These are phyloP conservation scores for Termitomyces sp. DNA, from an alignment of 1,284 basidiomycete genomes.

Conservation along the genomic window DNA sequence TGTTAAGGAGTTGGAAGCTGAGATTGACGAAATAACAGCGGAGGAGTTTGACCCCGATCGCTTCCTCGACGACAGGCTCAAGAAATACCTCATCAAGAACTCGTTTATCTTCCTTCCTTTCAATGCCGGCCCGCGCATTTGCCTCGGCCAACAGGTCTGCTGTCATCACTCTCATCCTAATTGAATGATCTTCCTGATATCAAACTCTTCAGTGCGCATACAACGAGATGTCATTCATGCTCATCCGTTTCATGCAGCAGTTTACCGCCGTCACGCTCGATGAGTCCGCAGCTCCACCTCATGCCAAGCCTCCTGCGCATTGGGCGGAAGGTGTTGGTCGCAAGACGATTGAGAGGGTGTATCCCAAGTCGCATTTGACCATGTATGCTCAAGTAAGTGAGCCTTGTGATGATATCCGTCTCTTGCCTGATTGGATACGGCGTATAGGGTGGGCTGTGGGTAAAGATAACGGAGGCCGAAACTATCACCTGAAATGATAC, in stretches of 20 bases:
- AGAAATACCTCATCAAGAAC: constrained; percentile 36
- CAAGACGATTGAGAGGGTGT: constrained; percentile 44
- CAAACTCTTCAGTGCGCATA: constrained; percentile 51
- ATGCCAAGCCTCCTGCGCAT: constrained; percentile 37
- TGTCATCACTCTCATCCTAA: background rate
- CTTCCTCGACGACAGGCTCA: constrained; percentile 36
- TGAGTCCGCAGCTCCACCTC: constrained; percentile 40
- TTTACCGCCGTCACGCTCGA: constrained; percentile 47
- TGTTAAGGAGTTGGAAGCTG: background rate
- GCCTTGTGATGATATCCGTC: background rate
- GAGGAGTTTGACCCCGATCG: constrained; percentile 41
- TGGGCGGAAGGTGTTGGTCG: constrained; percentile 41
- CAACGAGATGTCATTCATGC: constrained; percentile 63
- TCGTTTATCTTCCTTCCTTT: constrained; percentile 40
- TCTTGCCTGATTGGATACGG: background rate
- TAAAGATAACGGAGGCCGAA: constrained; percentile 32
- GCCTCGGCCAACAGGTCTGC: constrained; percentile 23
- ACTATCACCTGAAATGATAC: background rate
- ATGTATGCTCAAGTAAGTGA: constrained; percentile 43
- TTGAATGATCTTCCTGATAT: background rate
- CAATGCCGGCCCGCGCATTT: constrained; percentile 40
- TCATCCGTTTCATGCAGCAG: constrained; percentile 58
- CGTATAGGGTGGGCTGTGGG: constrained; percentile 36
- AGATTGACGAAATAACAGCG: constrained; percentile 21
- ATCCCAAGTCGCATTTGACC: constrained; percentile 51